Conservation (phyloP, 1,139 yeast species). For the Blastobotrys proliferans region DNA sequence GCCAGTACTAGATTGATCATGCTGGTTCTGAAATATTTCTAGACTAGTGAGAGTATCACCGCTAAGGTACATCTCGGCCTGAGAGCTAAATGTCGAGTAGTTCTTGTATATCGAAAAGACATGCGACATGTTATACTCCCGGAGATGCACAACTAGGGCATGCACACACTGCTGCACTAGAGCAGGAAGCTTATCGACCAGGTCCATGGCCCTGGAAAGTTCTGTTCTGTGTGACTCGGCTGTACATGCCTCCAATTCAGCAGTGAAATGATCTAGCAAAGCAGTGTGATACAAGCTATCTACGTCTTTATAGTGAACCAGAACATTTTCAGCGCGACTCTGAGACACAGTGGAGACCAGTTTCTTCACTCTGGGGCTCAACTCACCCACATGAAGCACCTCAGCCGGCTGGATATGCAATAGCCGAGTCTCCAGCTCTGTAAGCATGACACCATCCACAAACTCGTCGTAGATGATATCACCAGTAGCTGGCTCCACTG, state of each 20-base stretch:
- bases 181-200: slow-evolving; percentile 19
- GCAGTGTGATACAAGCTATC: slow-evolving; percentile 7
- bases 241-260: slow-evolving; percentile 8
- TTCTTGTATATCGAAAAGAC: slow-evolving; percentile 52
- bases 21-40: slow-evolving; percentile 66
- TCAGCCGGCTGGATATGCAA: slow-evolving; percentile 75
- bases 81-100: slow-evolving; percentile 49
- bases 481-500: slow-evolving; percentile 76
- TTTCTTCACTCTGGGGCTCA: slow-evolving; percentile 35
- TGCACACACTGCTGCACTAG: slow-evolving; percentile 44
- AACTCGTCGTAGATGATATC: slow-evolving; percentile 70
- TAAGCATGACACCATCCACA: slow-evolving; percentile 48
- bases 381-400: slow-evolving; percentile 45
- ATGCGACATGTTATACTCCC: slow-evolving; percentile 57
- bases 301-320: slow-evolving; percentile 3
- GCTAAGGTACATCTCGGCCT: slow-evolving; percentile 61
- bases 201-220: slow-evolving; percentile 10
- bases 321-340: background rate
- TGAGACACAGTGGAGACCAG: slow-evolving; percentile 23
- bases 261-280: slow-evolving; percentile 19
- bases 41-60: slow-evolving; percentile 64
- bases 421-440: slow-evolving; percentile 68
- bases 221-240: slow-evolving; percentile 1
- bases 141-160: slow-evolving; percentile 50
- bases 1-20: slow-evolving; percentile 56